Evolutionary conservation across 352 stramenopile genomes (phyloP), one percentile per base, ranked within the genome.

Genomic region (Phytophthora tubulina): DNA sequence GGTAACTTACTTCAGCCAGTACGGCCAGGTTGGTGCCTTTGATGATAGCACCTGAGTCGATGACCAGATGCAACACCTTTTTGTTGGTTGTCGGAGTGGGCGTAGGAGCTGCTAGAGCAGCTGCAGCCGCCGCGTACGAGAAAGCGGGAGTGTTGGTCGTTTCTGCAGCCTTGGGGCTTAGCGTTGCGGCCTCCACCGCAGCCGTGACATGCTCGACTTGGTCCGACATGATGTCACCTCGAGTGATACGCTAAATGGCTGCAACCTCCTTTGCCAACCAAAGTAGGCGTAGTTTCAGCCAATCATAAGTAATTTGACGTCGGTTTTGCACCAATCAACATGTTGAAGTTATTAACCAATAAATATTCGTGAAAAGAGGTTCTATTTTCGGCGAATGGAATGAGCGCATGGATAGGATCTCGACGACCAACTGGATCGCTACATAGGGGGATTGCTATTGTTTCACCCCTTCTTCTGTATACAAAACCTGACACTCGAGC

Each of bases 31-130:
- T 90, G 0, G 89, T 93, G 75, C 86, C 81, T 66, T 96, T 97
- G 78, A 97, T 97, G 67, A 97, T 93, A 30, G 87, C 90, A 51
- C 90, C 90, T 4, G 90, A 95, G 76, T 97, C 90, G 45, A 97
- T 80, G 30, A 97, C 85, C 14, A 97, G 67, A 63, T 95, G 83
- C 35, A 81, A 61, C 50, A 96, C 80, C 72, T 95, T 94, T 78
- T 91, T 92, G 36, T 73, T 77, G 8, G 69, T 76, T 14, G 32
- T 59, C 13, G 57, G 30, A 7, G 44, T 31, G 17, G 58, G 14
- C 14, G 33, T 14, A 1, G 71, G 52, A 17, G 55, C 49, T 10
- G 48, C 61, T 0, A 64, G 31, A 14, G 45, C 44, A 8, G 60
- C 55, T 63, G 56, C 49, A 54, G 55, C 51, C 32, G 50, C 35